Percentiles rank a stretch among this genome's conserved stretches.
Evolutionary conservation across 2,329 filamentous ascomycete genomes (phyloP).

Genomic region (Paracoccidioides lutzii): DNA sequence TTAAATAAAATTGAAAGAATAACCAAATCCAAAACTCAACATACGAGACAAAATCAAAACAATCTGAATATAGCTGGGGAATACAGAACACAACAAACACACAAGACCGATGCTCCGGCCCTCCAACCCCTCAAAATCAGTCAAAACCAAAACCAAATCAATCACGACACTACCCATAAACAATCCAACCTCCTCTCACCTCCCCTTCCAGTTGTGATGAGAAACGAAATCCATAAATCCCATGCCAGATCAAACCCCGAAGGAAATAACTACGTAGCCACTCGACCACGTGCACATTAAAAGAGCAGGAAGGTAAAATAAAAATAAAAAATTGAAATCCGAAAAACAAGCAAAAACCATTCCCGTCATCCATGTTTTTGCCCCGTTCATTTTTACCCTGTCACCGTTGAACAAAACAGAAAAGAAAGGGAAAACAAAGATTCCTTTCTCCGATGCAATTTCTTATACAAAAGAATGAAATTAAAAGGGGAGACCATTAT

Average conservation of each 20-base stretch:
- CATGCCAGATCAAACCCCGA: background rate
- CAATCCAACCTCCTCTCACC: background rate
- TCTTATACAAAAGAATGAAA: background rate
- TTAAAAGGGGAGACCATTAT: background rate
- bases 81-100: background rate
- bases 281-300: too few relatives aligned
- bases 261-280: background rate
- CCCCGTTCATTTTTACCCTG: background rate
- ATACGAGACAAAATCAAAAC: background rate
- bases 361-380: background rate
- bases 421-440: background rate
- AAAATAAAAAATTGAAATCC: background rate
- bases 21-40: background rate
- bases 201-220: background rate
- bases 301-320: too few relatives aligned
- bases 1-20: background rate
- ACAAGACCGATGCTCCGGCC: background rate
- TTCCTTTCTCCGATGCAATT: background rate
- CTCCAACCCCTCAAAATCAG: background rate
- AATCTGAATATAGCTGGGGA: background rate
- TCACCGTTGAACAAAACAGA: conserved; percentile 8
- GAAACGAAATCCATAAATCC: background rate
- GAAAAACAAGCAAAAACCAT: conserved; percentile 16
- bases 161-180: background rate
- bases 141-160: background rate